These are phyloP conservation scores for Actinomucor elegans DNA, from an alignment of 371 early-diverging fungal genomes.

Conservation along the genomic window DNA sequence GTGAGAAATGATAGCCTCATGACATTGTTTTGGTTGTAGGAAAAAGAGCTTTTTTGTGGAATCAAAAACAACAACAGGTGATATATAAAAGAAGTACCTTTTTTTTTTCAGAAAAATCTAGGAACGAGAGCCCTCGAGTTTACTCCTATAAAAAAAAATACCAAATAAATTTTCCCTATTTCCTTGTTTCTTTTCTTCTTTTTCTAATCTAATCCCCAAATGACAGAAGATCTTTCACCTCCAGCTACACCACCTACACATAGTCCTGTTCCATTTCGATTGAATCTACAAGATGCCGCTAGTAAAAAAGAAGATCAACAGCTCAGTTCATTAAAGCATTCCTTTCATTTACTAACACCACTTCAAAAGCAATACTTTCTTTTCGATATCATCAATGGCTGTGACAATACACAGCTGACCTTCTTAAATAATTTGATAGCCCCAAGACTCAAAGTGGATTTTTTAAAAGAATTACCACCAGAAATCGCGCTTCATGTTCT, in stretches of 20 bases:
- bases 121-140: no score
- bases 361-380: conserved; percentile 42
- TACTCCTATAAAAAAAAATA: no score
- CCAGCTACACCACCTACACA: conserved; percentile 47
- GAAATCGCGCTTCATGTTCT: conserved; percentile 74
- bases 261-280: conserved; percentile 23
- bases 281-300: conserved; percentile 7
- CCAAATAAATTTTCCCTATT: no score
- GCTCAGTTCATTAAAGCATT: conserved; percentile 28
- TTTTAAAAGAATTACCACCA: conserved; percentile 71
- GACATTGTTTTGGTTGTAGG: no score
- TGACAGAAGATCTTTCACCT: conserved; percentile 39
- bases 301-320: conserved; percentile 34
- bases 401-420: conserved; percentile 56
- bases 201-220: no score
- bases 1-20: no score
- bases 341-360: conserved; percentile 39
- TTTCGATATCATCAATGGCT: conserved; percentile 49
- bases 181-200: no score
- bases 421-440: conserved; percentile 58
- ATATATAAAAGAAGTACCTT: no score
- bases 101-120: no score
- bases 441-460: conserved; percentile 77
- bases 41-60: no score
- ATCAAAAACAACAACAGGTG: no score